Evolutionary conservation across 225 moss, liverwort and hornwort species (phyloP), one percentile per base, ranked within the genome.

Genomic region (Thuidium tamariscinum): DNA sequence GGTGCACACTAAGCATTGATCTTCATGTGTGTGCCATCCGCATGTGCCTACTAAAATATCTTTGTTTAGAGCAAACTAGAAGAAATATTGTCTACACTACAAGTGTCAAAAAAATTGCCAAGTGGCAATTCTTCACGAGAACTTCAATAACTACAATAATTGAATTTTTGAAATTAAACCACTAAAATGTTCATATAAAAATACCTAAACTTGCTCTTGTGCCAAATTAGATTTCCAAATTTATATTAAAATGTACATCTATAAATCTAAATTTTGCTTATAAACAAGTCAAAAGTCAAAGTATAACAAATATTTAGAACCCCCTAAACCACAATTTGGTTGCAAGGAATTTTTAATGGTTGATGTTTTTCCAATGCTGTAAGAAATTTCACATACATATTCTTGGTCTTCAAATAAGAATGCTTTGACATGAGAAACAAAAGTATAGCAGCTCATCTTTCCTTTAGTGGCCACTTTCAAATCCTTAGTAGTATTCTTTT

Each of bases 271-370:
- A 42, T 26, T 42, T 5, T 15, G 2, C 0, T 0, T 0, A 0
- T 9, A 42, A 42, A 5, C 26, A 70, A 70, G 5, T 26, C 39
- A 23, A 42, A 42, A 41, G 23, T 68, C 4, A 68, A 68, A 68
- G 1, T 39, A 0, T 0, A 68, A 22, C 1, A 21, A 2, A 21
- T 22, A 13, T 23, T 0, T 0, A 0, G 0, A 68, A 39, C 23
- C 13, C 13, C 68, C 7, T 7, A 68, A 23, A 68, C 22, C 13
- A 68, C n/a, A n/a, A n/a, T n/a, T n/a, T 4, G 12, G 13, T 68
- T 68, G 39, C 2, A 39, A 13, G 13, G 68, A 39, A 68, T 39
- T 7, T 68, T 39, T 13, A 25, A 39, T 4, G 2, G 0, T 23
- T 4, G 39, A 68, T 13, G 2, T 23, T 4, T 36, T 39, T 68